Percentiles rank a stretch among this genome's conserved stretches.
Conservation (phyloP, 2,329 filamentous ascomycete genomes). For the Ascochyta fabae region DNA sequence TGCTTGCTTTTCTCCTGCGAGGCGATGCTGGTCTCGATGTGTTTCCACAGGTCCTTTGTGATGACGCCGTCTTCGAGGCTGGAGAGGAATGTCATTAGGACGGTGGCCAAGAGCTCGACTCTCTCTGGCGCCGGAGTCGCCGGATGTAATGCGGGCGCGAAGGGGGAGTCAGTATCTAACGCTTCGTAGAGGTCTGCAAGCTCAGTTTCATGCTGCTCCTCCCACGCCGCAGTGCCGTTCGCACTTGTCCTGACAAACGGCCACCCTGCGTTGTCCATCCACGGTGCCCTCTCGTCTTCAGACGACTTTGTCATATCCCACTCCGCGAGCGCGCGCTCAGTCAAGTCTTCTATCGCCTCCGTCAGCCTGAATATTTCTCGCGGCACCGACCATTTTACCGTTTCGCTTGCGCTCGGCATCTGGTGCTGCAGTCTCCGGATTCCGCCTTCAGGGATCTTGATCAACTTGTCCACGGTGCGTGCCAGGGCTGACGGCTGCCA, state of each 20-base stretch:
- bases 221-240: constrained; percentile 52
- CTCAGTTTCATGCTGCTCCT: constrained; percentile 50
- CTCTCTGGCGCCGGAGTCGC: constrained; percentile 70
- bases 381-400: constrained; percentile 79
- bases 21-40: constrained; percentile 36
- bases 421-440: constrained; percentile 74
- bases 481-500: constrained; percentile 88
- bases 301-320: constrained; percentile 63
- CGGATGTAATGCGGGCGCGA: constrained; percentile 64
- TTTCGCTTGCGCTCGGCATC: constrained; percentile 53
- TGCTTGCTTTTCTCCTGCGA: constrained; percentile 53
- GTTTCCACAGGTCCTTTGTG: constrained; percentile 69
- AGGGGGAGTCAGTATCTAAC: constrained; percentile 71
- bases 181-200: constrained; percentile 63
- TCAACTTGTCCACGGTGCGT: constrained; percentile 85
- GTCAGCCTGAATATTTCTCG: constrained; percentile 89
- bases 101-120: constrained; percentile 76
- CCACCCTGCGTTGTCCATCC: constrained; percentile 63
- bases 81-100: constrained; percentile 74
- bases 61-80: constrained; percentile 83
- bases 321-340: constrained; percentile 65
- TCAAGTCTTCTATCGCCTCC: constrained; percentile 72
- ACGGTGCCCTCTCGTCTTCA: constrained; percentile 54
- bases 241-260: constrained; percentile 58
- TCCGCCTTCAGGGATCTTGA: constrained; percentile 77